phyloP scores from a whole-genome alignment of 371 early-diverging fungal genomes.

The Rhizopus delemar region DNA sequence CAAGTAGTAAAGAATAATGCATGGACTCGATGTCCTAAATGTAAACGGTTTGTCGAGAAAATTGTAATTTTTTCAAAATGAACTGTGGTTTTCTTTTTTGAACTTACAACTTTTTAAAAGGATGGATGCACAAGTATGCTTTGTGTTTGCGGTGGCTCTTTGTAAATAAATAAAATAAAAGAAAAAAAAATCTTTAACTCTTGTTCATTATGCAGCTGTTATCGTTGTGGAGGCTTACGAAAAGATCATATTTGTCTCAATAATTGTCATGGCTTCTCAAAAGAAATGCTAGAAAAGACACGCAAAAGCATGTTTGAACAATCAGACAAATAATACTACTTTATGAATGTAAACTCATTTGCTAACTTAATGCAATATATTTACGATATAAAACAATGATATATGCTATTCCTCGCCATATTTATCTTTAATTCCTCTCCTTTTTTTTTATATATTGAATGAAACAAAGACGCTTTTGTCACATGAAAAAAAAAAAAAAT shows the following conservation, averaged over 20 bases:
- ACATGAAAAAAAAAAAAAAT: no score
- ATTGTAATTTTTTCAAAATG: constrained; percentile 11
- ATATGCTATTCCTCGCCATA: no score
- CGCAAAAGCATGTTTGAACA: constrained; percentile 18
- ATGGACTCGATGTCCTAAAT: constrained; percentile 25
- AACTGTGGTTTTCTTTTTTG: neutral
- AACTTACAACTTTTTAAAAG: constrained; percentile 1
- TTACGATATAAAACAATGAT: no score
- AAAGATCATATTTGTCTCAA: constrained; percentile 12
- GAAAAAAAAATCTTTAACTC: neutral
- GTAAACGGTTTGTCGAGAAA: constrained; percentile 13
- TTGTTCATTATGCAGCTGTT: constrained; percentile 13
- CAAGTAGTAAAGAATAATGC: constrained; percentile 2
- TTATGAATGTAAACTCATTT: no score
- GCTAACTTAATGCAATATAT: no score
- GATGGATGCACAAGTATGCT: constrained; percentile 14
- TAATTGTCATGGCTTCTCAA: neutral
- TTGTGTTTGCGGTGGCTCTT: constrained; percentile 18
- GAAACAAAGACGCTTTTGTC: no score
- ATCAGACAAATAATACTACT: constrained; percentile 1
- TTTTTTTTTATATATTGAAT: no score
- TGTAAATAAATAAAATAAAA: constrained; percentile 17
- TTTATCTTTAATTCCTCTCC: no score
- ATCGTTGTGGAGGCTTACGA: constrained; percentile 22
- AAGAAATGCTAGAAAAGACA: neutral